These are phyloP conservation scores for Macrolepiota albuminosa DNA, from an alignment of 768 basidiomycete species.

Conservation along the genomic window DNA sequence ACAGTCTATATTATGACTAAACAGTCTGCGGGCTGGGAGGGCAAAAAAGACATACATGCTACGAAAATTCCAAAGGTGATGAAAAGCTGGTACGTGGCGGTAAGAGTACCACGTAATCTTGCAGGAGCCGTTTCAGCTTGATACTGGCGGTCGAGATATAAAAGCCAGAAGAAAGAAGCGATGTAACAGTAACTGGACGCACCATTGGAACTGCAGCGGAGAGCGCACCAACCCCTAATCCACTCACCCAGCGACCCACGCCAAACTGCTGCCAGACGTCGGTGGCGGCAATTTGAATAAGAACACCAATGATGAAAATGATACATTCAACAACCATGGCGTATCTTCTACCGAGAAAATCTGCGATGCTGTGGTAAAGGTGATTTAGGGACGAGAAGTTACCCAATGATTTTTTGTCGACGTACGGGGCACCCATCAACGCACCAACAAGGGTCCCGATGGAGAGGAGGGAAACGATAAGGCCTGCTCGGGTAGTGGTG, in stretches of 20 bases:
- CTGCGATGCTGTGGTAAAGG: constrained; percentile 41
- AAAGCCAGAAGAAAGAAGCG: constrained; percentile 1
- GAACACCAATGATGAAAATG: constrained; percentile 55
- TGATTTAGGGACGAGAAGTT: constrained; percentile 1
- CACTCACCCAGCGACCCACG: constrained; percentile 60
- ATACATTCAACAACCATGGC: constrained; percentile 62
- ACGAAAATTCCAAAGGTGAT: constrained; percentile 70
- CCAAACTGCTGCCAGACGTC: constrained; percentile 62
- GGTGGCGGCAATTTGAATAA: constrained; percentile 50
- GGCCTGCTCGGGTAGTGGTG: constrained; percentile 50
- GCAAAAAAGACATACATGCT: constrained; percentile 38
- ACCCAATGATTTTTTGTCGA: constrained; percentile 10
- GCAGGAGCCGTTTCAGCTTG: constrained; percentile 72
- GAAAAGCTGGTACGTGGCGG: constrained; percentile 58
- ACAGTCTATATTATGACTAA: constrained; percentile 34
- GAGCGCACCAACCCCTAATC: constrained; percentile 64
- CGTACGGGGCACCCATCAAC: constrained; percentile 56
- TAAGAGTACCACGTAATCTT: constrained; percentile 66
- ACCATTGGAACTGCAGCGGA: constrained; percentile 67
- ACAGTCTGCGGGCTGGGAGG: neutral
- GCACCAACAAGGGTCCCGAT: constrained; percentile 68
- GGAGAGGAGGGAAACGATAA: constrained; percentile 67
- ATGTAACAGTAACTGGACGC: neutral
- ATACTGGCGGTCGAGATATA: constrained; percentile 31
- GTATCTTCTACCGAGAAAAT: constrained; percentile 58